phyloP scores from a whole-genome alignment of 176 grass and related monocot genomes.

The Echinochloa phyllopogon region DNA sequence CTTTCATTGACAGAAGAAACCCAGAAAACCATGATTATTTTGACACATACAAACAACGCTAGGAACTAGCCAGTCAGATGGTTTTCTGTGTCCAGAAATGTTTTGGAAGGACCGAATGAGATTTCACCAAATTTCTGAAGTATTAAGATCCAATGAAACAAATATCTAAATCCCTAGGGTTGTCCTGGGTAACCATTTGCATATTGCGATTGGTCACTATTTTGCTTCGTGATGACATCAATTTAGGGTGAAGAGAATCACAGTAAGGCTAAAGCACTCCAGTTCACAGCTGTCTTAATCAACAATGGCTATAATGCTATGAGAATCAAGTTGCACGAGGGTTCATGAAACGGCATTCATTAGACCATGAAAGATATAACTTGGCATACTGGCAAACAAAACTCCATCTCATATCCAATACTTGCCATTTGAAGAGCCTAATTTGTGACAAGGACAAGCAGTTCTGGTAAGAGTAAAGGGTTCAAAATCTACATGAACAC shows the following conservation, averaged over 20 bases:
- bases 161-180: not conserved
- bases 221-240: not conserved
- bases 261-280: not conserved
- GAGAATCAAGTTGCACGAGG: not conserved
- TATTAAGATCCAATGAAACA: constrained; percentile 13
- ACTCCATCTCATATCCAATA: not conserved
- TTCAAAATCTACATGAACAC: not conserved
- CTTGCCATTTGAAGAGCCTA: not conserved
- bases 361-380: constrained; percentile 7
- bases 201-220: not conserved
- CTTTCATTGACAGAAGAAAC: constrained; percentile 26
- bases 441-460: not conserved
- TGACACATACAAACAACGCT: not conserved
- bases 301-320: not conserved
- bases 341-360: not conserved
- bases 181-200: not conserved
- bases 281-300: not conserved
- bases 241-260: not conserved
- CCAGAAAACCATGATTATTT: not conserved
- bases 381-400: constrained; percentile 12
- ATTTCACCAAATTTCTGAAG: not conserved
- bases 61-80: not conserved
- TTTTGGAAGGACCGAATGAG: not conserved
- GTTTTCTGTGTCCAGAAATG: not conserved
- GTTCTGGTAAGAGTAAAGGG: not conserved